Evolutionary conservation across 495 filamentous ascomycete species (phyloP).

Genomic region (Evansstolkia leycettana): DNA sequence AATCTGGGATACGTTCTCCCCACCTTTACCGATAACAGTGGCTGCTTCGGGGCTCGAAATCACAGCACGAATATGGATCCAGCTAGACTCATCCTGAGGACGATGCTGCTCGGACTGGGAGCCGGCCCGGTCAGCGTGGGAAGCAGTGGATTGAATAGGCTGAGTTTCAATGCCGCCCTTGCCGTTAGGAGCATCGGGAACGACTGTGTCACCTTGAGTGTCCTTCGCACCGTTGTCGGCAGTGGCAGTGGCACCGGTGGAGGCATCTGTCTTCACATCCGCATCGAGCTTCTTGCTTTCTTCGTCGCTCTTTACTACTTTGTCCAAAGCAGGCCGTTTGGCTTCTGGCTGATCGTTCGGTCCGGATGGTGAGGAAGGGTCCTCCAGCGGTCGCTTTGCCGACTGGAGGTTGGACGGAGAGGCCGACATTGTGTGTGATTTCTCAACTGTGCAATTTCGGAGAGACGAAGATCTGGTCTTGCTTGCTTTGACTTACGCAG

Average conservation of each 20-base stretch:
- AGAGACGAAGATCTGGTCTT: slow-evolving; percentile 2
- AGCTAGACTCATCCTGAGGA: slow-evolving; percentile 76
- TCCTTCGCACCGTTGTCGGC: slow-evolving; percentile 35
- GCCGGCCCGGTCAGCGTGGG: slow-evolving; percentile 39
- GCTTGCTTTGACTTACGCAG: slow-evolving; percentile 33
- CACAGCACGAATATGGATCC: slow-evolving; percentile 93
- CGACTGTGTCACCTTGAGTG: slow-evolving; percentile 51
- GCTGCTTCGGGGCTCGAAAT: slow-evolving; percentile 96
- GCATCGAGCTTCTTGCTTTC: slow-evolving; percentile 29
- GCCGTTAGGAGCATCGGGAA: slow-evolving; percentile 58
- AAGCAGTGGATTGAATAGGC: slow-evolving; percentile 54
- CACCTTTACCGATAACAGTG: slow-evolving; percentile 95
- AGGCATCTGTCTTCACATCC: slow-evolving; percentile 44
- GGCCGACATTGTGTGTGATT: slow-evolving; percentile 41
- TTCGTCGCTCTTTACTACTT: slow-evolving; percentile 56
- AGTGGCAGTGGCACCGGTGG: slow-evolving; percentile 24
- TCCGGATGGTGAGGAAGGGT: slow-evolving; percentile 86
- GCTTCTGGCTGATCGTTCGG: slow-evolving; percentile 89
- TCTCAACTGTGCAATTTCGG: slow-evolving; percentile 10
- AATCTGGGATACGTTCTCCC: slow-evolving; percentile 95
- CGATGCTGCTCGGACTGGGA: slow-evolving; percentile 38
- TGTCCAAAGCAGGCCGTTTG: slow-evolving; percentile 92
- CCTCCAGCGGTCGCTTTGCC: slow-evolving; percentile 91
- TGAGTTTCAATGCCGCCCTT: slow-evolving; percentile 36
- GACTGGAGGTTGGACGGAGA: slow-evolving; percentile 51